Evolutionary conservation across 139 green algal species (phyloP).

Genomic region (Chlamydomonas urium): DNA sequence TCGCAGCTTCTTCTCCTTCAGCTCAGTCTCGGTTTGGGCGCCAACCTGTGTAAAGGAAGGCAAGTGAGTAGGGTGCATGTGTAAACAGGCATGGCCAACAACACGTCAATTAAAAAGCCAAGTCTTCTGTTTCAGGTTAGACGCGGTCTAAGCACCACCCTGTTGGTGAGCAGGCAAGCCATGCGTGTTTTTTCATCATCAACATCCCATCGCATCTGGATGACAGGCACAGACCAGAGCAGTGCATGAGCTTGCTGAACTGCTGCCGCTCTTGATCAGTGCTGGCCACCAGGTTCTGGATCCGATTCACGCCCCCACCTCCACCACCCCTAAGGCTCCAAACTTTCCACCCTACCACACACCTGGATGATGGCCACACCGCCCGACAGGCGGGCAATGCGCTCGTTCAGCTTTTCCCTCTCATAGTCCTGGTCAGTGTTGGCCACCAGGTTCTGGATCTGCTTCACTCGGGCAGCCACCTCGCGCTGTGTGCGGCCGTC

Average conservation of each 20-base stretch:
- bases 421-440: slow-evolving; percentile 93
- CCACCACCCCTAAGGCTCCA: too few species aligned
- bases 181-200: too few species aligned
- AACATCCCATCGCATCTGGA: slow-evolving; percentile 94
- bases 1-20: slow-evolving; percentile 99
- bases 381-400: slow-evolving; percentile 91
- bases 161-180: too few species aligned
- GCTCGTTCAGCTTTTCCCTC: slow-evolving; percentile 99
- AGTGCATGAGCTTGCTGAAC: slow-evolving; percentile 97
- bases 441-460: slow-evolving; percentile 90
- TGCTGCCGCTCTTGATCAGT: slow-evolving; percentile 96
- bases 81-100: background rate
- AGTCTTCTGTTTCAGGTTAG: too few species aligned
- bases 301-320: slow-evolving; percentile 96
- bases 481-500: slow-evolving; percentile 78
- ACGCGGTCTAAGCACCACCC: too few species aligned
- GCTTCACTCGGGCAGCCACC: slow-evolving; percentile 86
- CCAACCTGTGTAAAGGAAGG: slow-evolving; percentile 72
- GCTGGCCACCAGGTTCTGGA: slow-evolving; percentile 81
- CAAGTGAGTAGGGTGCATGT: background rate
- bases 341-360: too few species aligned
- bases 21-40: slow-evolving; percentile 98
- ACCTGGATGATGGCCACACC: slow-evolving; percentile 98
- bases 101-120: too few species aligned
- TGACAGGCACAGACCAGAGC: slow-evolving; percentile 95